phyloP scores from a whole-genome alignment of 176 grass and related monocot species.

The Triticum monococcum region DNA sequence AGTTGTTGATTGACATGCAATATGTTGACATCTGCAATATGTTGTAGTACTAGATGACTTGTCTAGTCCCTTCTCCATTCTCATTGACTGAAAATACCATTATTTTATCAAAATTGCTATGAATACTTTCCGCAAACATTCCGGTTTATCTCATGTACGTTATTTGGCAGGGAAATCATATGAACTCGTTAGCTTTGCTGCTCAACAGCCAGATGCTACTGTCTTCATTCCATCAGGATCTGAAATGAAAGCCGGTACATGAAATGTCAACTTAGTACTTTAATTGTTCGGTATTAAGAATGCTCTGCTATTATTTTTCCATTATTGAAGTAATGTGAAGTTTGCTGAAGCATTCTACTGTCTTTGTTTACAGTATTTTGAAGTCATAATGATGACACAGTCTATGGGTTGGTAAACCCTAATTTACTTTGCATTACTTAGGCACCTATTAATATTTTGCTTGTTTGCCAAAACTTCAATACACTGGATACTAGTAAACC shows the following conservation, averaged over 20 bases:
- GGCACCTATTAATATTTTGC: background rate
- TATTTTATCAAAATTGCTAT: background rate
- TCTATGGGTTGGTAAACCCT: background rate
- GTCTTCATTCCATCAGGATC: slow-evolving; percentile 62
- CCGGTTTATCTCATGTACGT: background rate
- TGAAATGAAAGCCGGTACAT: slow-evolving; percentile 56
- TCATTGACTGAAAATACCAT: background rate
- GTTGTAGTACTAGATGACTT: background rate
- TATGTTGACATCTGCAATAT: background rate
- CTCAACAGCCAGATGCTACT: slow-evolving; percentile 68
- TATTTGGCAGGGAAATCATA: slow-evolving; percentile 69
- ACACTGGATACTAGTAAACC: background rate
- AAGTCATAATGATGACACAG: background rate
- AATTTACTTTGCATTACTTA: background rate
- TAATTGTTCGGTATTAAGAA: background rate
- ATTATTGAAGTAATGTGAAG: background rate
- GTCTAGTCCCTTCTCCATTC: background rate
- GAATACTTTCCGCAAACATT: background rate
- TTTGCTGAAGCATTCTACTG: background rate
- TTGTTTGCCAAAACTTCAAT: background rate
- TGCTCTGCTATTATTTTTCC: background rate
- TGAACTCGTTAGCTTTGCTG: slow-evolving; percentile 56
- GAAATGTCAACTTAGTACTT: background rate
- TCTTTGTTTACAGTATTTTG: slow-evolving; percentile 8
- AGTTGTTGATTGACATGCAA: background rate